A percentile compares a stretch with the other conserved stretches of the same genome.
Evolutionary conservation across 345 rosid species (phyloP).

Genomic region (Physaria fendleri): DNA sequence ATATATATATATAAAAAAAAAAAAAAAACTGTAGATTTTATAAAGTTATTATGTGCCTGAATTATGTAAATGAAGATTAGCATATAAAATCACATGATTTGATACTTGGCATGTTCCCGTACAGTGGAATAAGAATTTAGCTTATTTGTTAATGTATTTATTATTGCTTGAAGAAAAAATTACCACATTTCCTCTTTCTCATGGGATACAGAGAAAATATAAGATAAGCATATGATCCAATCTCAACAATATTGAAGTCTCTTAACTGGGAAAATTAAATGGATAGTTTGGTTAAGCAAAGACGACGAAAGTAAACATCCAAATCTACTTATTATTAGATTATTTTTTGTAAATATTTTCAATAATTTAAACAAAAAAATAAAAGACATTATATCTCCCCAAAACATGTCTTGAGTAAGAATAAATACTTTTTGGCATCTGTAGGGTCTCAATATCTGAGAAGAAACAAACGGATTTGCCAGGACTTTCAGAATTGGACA

Average conservation of each 20-base stretch:
- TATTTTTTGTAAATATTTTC: background rate
- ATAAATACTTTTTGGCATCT: background rate
- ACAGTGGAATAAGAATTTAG: constrained; percentile 19
- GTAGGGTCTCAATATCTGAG: constrained; percentile 24
- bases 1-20: too few species aligned
- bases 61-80: constrained; percentile 19
- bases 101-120: constrained; percentile 29
- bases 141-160: background rate
- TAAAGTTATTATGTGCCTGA: background rate
- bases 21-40: constrained; percentile 8
- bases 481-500: constrained; percentile 12
- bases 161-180: constrained; percentile 10
- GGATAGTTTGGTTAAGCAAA: constrained; percentile 22
- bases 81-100: constrained; percentile 26
- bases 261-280: background rate
- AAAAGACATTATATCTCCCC: background rate
- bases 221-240: background rate
- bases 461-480: constrained; percentile 5
- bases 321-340: background rate
- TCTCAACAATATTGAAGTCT: constrained; percentile 7
- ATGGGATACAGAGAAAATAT: background rate
- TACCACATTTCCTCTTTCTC: background rate
- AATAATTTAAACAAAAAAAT: background rate
- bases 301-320: constrained; percentile 16
- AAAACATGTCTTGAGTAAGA: background rate